Percentiles rank a stretch among this genome's conserved stretches.
These are phyloP conservation scores for Tolypocladium album DNA, from an alignment of 2,329 filamentous ascomycete genomes.

Conservation along the genomic window DNA sequence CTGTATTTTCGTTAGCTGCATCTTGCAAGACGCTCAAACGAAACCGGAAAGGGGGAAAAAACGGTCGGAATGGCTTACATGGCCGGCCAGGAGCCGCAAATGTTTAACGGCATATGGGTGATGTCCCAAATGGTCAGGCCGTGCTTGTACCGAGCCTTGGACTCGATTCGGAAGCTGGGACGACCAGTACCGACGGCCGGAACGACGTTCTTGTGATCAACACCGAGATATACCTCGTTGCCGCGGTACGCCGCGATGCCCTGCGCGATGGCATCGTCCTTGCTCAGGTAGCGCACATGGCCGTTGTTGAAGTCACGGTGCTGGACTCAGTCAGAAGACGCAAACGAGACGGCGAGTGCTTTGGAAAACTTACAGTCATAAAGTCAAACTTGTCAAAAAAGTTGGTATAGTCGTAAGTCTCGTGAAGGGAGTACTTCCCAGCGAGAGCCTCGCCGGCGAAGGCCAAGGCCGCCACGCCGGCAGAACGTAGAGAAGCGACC, in stretches of 20 bases:
- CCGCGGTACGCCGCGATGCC: slow-evolving; percentile 20
- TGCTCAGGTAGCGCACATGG: slow-evolving; percentile 45
- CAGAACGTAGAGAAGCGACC: slow-evolving; percentile 28
- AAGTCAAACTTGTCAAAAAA: slow-evolving; percentile 38
- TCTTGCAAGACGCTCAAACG: too few species aligned
- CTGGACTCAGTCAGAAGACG: slow-evolving; percentile 7
- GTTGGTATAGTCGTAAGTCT: slow-evolving; percentile 29
- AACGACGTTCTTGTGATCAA: slow-evolving; percentile 19
- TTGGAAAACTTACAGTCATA: slow-evolving; percentile 18
- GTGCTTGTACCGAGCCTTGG: slow-evolving; percentile 49
- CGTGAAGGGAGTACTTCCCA: slow-evolving; percentile 24
- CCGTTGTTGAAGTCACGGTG: slow-evolving; percentile 50
- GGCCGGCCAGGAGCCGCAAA: slow-evolving; percentile 64
- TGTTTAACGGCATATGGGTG: slow-evolving; percentile 52
- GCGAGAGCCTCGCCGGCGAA: slow-evolving; percentile 21
- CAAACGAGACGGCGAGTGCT: not conserved
- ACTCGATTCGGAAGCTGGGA: slow-evolving; percentile 53
- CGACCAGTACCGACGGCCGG: slow-evolving; percentile 21
- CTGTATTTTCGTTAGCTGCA: slow-evolving; percentile 7
- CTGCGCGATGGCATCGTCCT: slow-evolving; percentile 11
- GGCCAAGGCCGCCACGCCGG: slow-evolving; percentile 27
- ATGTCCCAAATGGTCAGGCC: slow-evolving; percentile 63
- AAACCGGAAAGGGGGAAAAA: not conserved
- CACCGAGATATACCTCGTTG: slow-evolving; percentile 27
- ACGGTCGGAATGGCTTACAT: slow-evolving; percentile 35